A percentile compares a stretch with the other conserved stretches of the same genome.
Conservation (phyloP, 768 basidiomycete genomes). For the Podaxis sp. region DNA sequence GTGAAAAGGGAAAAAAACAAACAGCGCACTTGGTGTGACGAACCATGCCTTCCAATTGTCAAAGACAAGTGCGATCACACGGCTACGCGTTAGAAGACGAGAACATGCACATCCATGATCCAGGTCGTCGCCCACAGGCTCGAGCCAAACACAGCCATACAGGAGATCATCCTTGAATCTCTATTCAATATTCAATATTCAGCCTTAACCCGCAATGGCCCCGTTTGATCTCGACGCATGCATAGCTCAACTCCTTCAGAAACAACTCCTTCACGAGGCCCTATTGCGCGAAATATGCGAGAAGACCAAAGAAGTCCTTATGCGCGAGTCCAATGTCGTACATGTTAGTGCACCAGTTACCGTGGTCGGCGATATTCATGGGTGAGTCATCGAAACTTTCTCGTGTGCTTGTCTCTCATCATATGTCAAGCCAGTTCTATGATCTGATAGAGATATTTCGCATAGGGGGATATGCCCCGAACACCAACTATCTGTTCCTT, state of each 20-base stretch:
- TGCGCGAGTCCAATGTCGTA: slow-evolving; percentile 98
- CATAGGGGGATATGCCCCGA: slow-evolving; percentile 94
- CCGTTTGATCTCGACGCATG: slow-evolving; percentile 97
- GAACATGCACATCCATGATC: neutral
- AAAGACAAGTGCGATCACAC: neutral
- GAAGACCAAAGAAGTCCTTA: slow-evolving; percentile 98
- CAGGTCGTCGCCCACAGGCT: neutral
- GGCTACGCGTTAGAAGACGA: neutral
- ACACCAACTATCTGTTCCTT: slow-evolving; percentile 98
- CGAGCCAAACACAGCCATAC: slow-evolving; percentile 24
- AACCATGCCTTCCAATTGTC: too few relatives aligned
- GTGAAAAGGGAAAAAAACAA: neutral
- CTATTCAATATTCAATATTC: too few relatives aligned
- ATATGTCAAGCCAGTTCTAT: slow-evolving; percentile 89
- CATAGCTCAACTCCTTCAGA: slow-evolving; percentile 84
- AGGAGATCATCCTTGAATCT: slow-evolving; percentile 22
- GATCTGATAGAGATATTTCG: slow-evolving; percentile 99
- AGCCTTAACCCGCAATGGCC: slow-evolving; percentile 37
- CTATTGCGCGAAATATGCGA: slow-evolving; percentile 98
- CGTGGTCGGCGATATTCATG: slow-evolving; percentile 98
- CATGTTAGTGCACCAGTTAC: slow-evolving; percentile 97
- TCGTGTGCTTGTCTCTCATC: slow-evolving; percentile 29
- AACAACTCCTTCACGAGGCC: slow-evolving; percentile 94
- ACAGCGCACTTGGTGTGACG: too few relatives aligned
- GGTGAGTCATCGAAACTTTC: slow-evolving; percentile 56